These are phyloP conservation scores for Forsythia viridissima DNA, from an alignment of 257 asterid species.

Conservation along the genomic window DNA sequence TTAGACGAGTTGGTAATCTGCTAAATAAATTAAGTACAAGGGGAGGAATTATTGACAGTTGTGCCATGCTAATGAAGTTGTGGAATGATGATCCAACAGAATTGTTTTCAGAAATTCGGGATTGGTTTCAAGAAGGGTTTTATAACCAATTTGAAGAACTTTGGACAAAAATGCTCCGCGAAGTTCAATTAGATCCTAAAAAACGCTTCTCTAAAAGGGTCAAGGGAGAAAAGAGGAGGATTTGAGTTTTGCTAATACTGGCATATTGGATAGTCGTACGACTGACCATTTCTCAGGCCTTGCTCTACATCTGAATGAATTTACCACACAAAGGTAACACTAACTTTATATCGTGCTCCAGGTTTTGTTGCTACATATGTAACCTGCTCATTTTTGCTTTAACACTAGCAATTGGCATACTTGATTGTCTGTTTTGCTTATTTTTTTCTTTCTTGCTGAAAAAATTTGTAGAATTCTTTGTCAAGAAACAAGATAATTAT, in stretches of 20 bases:
- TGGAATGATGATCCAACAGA: constrained; percentile 57
- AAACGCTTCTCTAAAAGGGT: constrained; percentile 35
- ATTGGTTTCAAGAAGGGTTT: constrained; percentile 77
- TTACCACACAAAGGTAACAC: not conserved
- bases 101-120: constrained; percentile 53
- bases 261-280: not conserved
- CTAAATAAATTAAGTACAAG: constrained; percentile 45
- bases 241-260: not conserved
- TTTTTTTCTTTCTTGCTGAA: too few species aligned
- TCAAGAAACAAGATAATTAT: not conserved
- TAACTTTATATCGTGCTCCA: not conserved
- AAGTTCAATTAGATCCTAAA: constrained; percentile 38
- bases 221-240: constrained; percentile 36
- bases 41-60: constrained; percentile 49
- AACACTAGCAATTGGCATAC: not conserved
- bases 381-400: not conserved
- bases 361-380: not conserved
- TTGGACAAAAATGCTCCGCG: constrained; percentile 55
- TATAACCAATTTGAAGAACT: constrained; percentile 40
- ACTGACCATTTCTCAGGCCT: not conserved
- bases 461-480: too few species aligned
- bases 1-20: constrained; percentile 67
- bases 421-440: not conserved
- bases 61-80: constrained; percentile 45
- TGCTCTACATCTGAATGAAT: not conserved